Base-by-base conservation (phyloP, 768 basidiomycete species). In the Obba rivulosa region DNA sequence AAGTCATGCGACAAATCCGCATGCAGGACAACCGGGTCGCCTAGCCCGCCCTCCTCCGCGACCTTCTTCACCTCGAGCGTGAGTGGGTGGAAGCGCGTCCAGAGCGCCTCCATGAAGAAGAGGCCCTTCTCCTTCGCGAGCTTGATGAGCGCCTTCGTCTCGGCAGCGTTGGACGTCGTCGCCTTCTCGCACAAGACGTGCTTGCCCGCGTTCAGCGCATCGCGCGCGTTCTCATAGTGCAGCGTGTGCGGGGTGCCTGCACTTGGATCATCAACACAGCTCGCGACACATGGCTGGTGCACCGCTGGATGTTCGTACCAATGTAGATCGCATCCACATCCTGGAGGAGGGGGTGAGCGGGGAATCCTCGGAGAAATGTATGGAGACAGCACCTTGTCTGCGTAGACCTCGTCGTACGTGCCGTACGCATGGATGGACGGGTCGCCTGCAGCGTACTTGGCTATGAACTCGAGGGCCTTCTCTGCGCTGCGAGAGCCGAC, bases 71-170 rank as follows among this genome's bases (percentile, higher is more conserved):
- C 69, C 51, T 85, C 86, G 16, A 71, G 59, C 9, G 73, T 69
- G 50, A 87, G 74, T 11, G 87, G 86, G 49, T 86, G 83, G 71
- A 89, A 90, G 31, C 87, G 75, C 31, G 90, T 91, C 88, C 90
- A 92, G 66, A 92, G 72, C 0, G 87, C 90, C 67, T 94, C 92
- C 91, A 94, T 93, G 58, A 94, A 79, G 72, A 94, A 94, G 1
- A 92, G 75, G 16, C 81, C 78, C 57, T 84, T 71, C 61, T 88
- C 79, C 63, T 85, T 86, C 2, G 92, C 90, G 17, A 88, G 75
- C 9, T 69, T 69, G 17, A 92, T 69, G 20, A 95, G 75, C 40
- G 82, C 78, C n/a, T 79, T 76, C 18, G 91, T 72, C 60, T 94
- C 90, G 2, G 82, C 77, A 4, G 76, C 71, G 59, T 91, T 92